These are phyloP conservation scores for Cladochytrium replicatum DNA, from an alignment of 192 early-diverging fungal species.

Conservation along the genomic window DNA sequence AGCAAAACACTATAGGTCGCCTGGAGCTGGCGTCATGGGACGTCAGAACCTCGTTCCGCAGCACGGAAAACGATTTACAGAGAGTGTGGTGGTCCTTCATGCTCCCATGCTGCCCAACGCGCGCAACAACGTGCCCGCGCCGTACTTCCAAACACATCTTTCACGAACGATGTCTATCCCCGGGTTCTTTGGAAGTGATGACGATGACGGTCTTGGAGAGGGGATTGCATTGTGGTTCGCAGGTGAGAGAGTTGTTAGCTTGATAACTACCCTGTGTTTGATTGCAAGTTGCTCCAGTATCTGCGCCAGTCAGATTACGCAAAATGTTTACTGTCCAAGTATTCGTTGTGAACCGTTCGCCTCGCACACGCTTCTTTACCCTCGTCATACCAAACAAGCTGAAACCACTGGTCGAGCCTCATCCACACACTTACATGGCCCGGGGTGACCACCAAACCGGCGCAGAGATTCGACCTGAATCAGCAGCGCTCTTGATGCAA, in stretches of 20 bases:
- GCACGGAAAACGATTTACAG: too few species aligned
- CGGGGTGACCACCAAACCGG: too few species aligned
- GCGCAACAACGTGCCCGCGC: background rate
- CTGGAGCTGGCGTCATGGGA: too few species aligned
- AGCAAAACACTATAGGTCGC: too few species aligned
- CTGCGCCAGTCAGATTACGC: slow-evolving; percentile 15
- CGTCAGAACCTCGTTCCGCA: too few species aligned
- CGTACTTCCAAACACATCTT: background rate
- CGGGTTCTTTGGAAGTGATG: background rate
- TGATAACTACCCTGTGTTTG: background rate
- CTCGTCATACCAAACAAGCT: slow-evolving; percentile 12
- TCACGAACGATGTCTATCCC: background rate
- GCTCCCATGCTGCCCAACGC: too few species aligned
- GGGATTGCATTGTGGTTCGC: slow-evolving; percentile 6
- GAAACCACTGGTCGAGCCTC: background rate
- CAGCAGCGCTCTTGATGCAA: background rate
- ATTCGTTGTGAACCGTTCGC: slow-evolving; percentile 19
- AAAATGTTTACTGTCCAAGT: slow-evolving; percentile 29
- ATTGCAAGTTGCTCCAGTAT: slow-evolving; percentile 8
- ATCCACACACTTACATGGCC: background rate
- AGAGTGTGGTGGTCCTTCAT: too few species aligned
- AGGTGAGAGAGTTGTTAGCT: background rate
- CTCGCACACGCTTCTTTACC: slow-evolving; percentile 7
- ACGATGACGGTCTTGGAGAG: background rate
- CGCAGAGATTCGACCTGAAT: background rate